These are phyloP conservation scores for Flaveria bidentis DNA, from an alignment of 129 eudicot genomes.

Conservation along the genomic window DNA sequence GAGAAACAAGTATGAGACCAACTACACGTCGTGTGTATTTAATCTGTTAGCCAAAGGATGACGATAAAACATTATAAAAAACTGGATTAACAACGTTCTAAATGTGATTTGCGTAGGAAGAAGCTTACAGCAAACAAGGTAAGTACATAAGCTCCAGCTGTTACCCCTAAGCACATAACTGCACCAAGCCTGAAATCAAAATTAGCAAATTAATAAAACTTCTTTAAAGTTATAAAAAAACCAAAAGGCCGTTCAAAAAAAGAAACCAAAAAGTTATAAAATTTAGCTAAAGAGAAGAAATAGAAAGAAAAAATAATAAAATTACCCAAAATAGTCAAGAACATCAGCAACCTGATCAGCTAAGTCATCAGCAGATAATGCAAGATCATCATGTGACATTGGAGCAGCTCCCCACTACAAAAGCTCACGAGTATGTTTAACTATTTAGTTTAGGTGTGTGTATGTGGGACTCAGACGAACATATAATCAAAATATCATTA, in stretches of 20 bases:
- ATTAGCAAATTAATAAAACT: conserved; percentile 19
- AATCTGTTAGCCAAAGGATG: conserved; percentile 41
- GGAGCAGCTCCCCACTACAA: conserved; percentile 87
- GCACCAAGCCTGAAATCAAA: conserved; percentile 58
- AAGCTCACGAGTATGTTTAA: conserved; percentile 29
- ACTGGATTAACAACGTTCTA: neutral
- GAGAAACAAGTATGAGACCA: conserved; percentile 89
- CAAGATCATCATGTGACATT: conserved; percentile 46
- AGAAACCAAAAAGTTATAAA: neutral
- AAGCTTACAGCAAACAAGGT: conserved; percentile 85
- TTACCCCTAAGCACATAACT: conserved; percentile 93
- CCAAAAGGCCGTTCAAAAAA: neutral
- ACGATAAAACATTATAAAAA: conserved; percentile 3
- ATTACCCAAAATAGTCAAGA: conserved; percentile 84
- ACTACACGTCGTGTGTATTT: conserved; percentile 66
- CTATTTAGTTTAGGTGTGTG: neutral
- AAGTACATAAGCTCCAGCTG: conserved; percentile 93
- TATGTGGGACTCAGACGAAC: neutral
- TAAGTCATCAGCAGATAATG: conserved; percentile 68
- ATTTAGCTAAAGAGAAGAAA: neutral
- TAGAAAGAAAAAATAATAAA: neutral
- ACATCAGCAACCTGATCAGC: conserved; percentile 91
- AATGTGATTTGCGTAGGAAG: neutral
- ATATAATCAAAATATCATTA: conserved; percentile 2
- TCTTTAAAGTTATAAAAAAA: neutral